phyloP scores from a whole-genome alignment of 768 basidiomycete species.

The Tylopilus rubrobrunneus region DNA sequence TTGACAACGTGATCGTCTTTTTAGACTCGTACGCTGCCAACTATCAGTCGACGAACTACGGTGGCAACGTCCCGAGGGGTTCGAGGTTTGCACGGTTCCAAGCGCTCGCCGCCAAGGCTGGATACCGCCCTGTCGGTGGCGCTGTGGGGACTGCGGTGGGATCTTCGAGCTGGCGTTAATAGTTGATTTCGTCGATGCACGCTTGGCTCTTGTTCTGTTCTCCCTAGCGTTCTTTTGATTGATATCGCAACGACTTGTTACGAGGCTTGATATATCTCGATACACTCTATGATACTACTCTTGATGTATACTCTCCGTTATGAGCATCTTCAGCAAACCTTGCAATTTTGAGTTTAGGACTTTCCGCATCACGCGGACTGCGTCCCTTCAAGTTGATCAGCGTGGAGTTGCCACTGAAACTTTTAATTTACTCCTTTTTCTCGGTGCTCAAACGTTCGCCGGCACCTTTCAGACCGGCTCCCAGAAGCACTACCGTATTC shows the following conservation, averaged over 20 bases:
- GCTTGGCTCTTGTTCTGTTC: background rate
- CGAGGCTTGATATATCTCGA: too few species aligned
- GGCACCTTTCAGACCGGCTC: too few species aligned
- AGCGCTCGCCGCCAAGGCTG: constrained; percentile 4
- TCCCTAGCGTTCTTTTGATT: background rate
- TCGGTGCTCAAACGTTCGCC: too few species aligned
- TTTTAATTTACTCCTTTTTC: too few species aligned
- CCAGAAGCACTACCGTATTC: too few species aligned
- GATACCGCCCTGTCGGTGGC: background rate
- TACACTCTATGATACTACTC: too few species aligned
- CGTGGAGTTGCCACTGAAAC: too few species aligned
- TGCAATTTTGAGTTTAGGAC: too few species aligned
- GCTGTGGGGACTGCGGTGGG: background rate
- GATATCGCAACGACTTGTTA: background rate
- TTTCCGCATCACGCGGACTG: too few species aligned
- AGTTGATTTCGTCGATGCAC: background rate
- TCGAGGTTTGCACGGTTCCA: constrained; percentile 12
- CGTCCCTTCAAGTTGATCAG: too few species aligned
- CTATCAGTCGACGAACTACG: constrained; percentile 20
- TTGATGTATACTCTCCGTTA: too few species aligned
- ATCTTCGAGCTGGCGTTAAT: background rate
- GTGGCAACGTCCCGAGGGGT: constrained; percentile 15
- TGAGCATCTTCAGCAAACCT: too few species aligned
- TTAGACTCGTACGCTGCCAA: constrained; percentile 12
- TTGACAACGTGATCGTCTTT: background rate